These are phyloP conservation scores for Neofusicoccum ribis DNA, from an alignment of 2,329 filamentous ascomycete genomes.

Conservation along the genomic window DNA sequence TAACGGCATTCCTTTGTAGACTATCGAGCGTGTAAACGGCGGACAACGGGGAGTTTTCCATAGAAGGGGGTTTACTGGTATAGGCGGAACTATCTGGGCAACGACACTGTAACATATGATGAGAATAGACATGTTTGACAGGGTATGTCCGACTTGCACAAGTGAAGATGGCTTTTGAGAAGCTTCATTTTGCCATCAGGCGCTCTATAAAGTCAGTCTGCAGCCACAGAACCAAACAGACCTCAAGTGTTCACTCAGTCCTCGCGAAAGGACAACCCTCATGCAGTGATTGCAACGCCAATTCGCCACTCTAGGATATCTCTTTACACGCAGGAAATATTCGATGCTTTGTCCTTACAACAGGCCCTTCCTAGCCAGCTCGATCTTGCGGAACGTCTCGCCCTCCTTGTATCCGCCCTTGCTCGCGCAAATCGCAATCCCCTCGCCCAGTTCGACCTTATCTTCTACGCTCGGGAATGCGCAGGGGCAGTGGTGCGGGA, in stretches of 20 bases:
- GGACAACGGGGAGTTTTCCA: not conserved
- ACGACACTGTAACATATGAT: not conserved
- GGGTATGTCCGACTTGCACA: not conserved
- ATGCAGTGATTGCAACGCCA: not conserved
- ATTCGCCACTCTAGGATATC: not conserved
- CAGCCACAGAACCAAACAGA: no score
- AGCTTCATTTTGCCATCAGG: no score
- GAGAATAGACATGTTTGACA: slow-evolving; percentile 1
- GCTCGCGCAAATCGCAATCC: slow-evolving; percentile 70
- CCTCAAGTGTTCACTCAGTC: no score
- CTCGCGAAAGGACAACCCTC: no score
- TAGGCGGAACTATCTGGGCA: not conserved
- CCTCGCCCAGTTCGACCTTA: slow-evolving; percentile 71
- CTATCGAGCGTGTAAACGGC: not conserved
- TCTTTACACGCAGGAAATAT: not conserved
- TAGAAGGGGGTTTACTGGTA: not conserved
- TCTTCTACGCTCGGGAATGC: slow-evolving; percentile 67
- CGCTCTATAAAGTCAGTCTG: no score
- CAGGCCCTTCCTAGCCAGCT: slow-evolving; percentile 76
- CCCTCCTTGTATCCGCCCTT: slow-evolving; percentile 73
- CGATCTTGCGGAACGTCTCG: slow-evolving; percentile 73
- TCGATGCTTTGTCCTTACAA: slow-evolving; percentile 47
- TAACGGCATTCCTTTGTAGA: slow-evolving; percentile 7
- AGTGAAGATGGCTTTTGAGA: not conserved
- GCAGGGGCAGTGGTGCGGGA: slow-evolving; percentile 96